Conservation (phyloP, 2,329 filamentous ascomycete genomes). For the Fusarium newnesense region DNA sequence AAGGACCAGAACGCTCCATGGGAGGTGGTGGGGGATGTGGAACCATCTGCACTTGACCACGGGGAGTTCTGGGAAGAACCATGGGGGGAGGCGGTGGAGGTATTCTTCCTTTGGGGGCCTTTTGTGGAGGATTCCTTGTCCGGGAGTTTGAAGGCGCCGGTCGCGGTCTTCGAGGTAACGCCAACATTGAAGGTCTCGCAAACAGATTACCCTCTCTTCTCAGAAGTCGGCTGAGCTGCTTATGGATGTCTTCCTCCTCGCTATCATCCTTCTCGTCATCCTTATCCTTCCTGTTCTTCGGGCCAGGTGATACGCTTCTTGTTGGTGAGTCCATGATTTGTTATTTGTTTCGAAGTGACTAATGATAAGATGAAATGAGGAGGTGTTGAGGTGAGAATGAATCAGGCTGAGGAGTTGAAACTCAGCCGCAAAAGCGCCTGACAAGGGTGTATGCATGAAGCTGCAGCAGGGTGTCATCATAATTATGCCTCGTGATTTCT, state of each 20-base stretch:
- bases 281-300: background rate
- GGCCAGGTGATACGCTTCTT: background rate
- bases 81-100: accelerated
- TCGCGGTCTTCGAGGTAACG: background rate
- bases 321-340: background rate
- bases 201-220: background rate
- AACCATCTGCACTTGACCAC: accelerated
- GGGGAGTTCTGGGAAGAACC: background rate
- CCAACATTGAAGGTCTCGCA: background rate
- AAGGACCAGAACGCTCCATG: background rate
- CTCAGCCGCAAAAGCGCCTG: background rate
- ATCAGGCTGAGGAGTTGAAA: background rate
- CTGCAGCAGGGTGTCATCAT: background rate
- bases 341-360: background rate
- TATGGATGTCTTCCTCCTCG: background rate
- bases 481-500: background rate
- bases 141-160: background rate
- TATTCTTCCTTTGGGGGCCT: background rate
- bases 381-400: background rate
- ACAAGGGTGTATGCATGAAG: background rate
- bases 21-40: background rate
- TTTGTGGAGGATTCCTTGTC: background rate
- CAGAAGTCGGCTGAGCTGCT: background rate
- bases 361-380: background rate
- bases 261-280: background rate